Conservation (phyloP, 345 rosid genomes). For the Eucalyptus cloeziana region DNA sequence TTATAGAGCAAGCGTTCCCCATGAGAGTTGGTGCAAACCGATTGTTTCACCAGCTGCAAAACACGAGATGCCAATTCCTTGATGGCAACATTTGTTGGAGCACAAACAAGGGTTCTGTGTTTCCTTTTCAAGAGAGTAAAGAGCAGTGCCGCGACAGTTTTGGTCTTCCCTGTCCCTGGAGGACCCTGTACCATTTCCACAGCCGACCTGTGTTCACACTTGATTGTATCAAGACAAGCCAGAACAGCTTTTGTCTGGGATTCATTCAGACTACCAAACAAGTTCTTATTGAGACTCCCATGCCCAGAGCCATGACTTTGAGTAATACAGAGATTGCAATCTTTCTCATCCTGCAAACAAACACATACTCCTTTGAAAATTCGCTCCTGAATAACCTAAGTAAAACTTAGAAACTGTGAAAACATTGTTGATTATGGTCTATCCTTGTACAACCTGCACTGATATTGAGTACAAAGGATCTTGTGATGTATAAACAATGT, state of each 20-base stretch:
- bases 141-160: conserved; percentile 1
- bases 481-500: neutral
- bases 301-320: neutral
- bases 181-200: conserved; percentile 13
- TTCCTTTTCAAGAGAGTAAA: neutral
- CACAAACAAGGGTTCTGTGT: conserved; percentile 7
- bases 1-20: neutral
- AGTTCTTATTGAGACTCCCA: neutral
- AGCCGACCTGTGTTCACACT: neutral
- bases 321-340: neutral
- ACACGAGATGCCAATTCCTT: conserved; percentile 6
- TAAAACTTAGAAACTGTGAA: neutral
- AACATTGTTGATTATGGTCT: neutral
- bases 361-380: neutral
- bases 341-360: neutral
- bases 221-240: neutral
- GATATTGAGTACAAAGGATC: neutral
- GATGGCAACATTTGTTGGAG: conserved; percentile 9
- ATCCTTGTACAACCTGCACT: neutral
- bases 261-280: neutral
- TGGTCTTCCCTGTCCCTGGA: conserved; percentile 13
- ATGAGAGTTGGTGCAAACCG: neutral
- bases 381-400: neutral
- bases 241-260: conserved; percentile 1
- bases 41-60: neutral